Evolutionary conservation across 2,329 filamentous ascomycete genomes (phyloP), one percentile per base, ranked within the genome.

Genomic region (Aspergillus sp.): DNA sequence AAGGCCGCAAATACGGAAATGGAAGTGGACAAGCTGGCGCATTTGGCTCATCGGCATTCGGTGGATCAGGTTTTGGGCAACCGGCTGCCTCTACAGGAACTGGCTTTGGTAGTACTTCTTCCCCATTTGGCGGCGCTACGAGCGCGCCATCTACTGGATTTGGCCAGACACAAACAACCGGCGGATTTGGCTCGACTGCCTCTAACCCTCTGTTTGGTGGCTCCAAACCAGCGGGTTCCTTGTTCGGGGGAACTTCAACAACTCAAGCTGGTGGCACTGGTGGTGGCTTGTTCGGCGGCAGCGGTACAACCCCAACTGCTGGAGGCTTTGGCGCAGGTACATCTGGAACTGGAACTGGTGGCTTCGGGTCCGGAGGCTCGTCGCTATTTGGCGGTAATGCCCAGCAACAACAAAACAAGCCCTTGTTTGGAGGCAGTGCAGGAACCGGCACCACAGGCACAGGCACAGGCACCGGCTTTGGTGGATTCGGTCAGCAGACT

Each of bases 1-100:
- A 90, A 66, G 90, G 90, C 40, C 83, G 90, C 46, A 85, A 85
- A 42, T 88, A 81, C 62, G 93, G 90, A 30, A 95, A 91, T 66
- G 78, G 79, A 34, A 88, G 85, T 49, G 89, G 88, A 28, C 86
- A 90, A 52, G 73, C 81, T 37, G 90, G 90, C 46, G 87, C 86
- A 6, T 96, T 96, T 66, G 91, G 90, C 12, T 76, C 83, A 46
- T 77, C 73, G 54, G 79, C 77, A 47, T 82, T 82, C 43, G 73
- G 74, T 44, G 61, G 62, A 6, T 65, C 54, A 32, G 58, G 72
- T 5, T 75, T 75, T 50, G 73, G 68, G 9, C 30, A 30, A 11
- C 27, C 37, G 11, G 28, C 27, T 28, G n/a, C 37, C 10, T n/a
- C 28, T 37, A 49, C 62, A 31, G 62, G 55, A 11, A 58, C 59